These are phyloP conservation scores for Lactarius quietus DNA, from an alignment of 768 basidiomycete genomes.

Conservation along the genomic window DNA sequence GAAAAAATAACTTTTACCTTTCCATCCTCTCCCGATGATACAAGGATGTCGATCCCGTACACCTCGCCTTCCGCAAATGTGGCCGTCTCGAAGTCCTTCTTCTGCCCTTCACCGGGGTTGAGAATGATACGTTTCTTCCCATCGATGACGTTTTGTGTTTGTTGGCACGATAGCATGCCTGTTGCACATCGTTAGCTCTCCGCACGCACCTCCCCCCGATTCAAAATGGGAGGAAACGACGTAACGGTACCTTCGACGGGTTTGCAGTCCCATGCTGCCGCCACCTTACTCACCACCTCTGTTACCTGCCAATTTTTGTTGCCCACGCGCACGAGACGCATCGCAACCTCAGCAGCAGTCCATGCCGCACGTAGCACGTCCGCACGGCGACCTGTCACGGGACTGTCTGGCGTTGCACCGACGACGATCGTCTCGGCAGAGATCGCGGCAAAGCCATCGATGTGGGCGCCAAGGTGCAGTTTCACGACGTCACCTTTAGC, in stretches of 20 bases:
- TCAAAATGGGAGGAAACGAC: neutral
- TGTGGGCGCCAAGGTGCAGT: slow-evolving; percentile 93
- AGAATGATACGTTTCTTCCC: slow-evolving; percentile 94
- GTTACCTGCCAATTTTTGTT: slow-evolving; percentile 96
- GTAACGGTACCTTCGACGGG: slow-evolving; percentile 79
- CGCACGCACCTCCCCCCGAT: neutral
- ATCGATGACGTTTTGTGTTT: slow-evolving; percentile 91
- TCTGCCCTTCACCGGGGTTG: slow-evolving; percentile 83
- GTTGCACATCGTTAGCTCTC: slow-evolving; percentile 19
- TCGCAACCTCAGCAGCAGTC: slow-evolving; percentile 87
- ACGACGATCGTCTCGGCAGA: slow-evolving; percentile 92
- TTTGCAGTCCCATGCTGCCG: slow-evolving; percentile 76
- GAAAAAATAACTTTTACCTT: slow-evolving; percentile 51
- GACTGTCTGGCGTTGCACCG: slow-evolving; percentile 66
- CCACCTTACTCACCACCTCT: slow-evolving; percentile 72
- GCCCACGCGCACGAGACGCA: slow-evolving; percentile 87
- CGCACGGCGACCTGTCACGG: slow-evolving; percentile 81
- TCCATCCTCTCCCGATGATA: slow-evolving; percentile 86
- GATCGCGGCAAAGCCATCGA: slow-evolving; percentile 95
- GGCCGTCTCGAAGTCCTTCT: slow-evolving; percentile 77
- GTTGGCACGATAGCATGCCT: slow-evolving; percentile 96
- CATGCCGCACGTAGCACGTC: slow-evolving; percentile 94
- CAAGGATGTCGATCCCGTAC: slow-evolving; percentile 88
- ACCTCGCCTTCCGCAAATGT: slow-evolving; percentile 93
- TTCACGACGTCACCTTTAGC: slow-evolving; percentile 92